Base-by-base conservation (phyloP, 1,284 basidiomycete species). In the Rhodotorula sp. region DNA sequence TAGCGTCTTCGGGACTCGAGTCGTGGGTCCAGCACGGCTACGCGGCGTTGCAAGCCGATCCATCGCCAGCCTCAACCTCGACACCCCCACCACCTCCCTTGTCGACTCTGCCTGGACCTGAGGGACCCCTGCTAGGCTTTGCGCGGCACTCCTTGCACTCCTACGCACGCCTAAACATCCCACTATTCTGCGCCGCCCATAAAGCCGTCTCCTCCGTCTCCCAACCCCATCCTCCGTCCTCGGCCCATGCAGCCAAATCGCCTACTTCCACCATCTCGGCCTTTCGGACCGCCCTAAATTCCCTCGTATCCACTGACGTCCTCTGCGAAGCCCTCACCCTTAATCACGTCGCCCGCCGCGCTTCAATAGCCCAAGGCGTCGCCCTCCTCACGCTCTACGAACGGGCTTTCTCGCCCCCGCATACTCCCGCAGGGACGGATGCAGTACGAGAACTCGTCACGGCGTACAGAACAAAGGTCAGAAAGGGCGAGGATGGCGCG, bases 1-100 rank as follows among this genome's bases (percentile, higher is more conserved):
- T 95, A 62, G 91, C 93, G 0, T 94, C 94, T 0, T 87, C 92
- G 2, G 95, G 95, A 1, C 85, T 98, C 64, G 95, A 99, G 78
- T 92, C 92, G 0, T 94, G 88, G 78, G 81, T 86, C 46, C 88
- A 90, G 50, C 95, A 99, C 80, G 94, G 93, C 0, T 90, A 94
- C 76, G 81, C 87, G 46, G 30, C 62, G 18, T n/a, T 55, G 75
- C 46, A 48, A 34, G 40, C 15, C 2, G 20, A 20, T 3, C 28
- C 48, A 6, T 8, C 28, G 10, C 18, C 44, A 6, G 2, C 48
- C 20, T n/a, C 57, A 8, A 47, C 72, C 65, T 26, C 76, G 22
- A 59, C 51, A 24, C 31, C 30, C 30, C 48, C 18, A 65, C 54
- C 26, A 11, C n/a, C 40, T 59, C 37, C 58, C 31, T 10, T 31